A percentile compares a stretch with the other conserved stretches of the same genome.
Conservation (phyloP, 371 early-diverging fungal genomes). For the Syncephalastrum contaminatum region DNA sequence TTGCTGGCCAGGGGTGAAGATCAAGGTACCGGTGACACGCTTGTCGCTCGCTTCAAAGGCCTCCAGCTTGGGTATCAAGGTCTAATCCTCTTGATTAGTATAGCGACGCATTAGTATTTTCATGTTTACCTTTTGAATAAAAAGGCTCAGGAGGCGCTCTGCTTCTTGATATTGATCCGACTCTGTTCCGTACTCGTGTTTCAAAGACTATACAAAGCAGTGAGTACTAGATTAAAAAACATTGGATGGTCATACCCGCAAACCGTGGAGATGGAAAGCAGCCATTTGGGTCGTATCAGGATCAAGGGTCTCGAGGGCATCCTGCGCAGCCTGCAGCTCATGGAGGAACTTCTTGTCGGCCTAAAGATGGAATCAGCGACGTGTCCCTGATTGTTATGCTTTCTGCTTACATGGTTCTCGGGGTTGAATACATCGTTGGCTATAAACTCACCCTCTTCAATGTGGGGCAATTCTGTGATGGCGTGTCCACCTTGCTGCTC, state of each 20-base stretch:
- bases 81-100: constrained; percentile 6
- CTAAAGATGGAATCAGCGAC: neutral
- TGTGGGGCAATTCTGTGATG: constrained; percentile 4
- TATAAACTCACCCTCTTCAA: constrained; percentile 13
- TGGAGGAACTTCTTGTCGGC: constrained; percentile 1
- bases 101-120: constrained; percentile 2
- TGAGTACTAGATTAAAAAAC: neutral
- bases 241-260: too few species aligned
- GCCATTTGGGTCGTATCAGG: constrained; percentile 3
- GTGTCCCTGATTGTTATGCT: too few species aligned
- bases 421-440: neutral
- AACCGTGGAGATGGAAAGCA: too few species aligned
- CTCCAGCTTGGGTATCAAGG: constrained; percentile 25
- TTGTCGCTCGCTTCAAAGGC: constrained; percentile 7
- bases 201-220: constrained; percentile 7
- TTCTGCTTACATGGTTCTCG: neutral
- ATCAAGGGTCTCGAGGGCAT: constrained; percentile 4
- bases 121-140: constrained; percentile 30
- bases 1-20: constrained; percentile 18
- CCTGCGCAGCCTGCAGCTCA: neutral
- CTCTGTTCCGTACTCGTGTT: constrained; percentile 28
- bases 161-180: constrained; percentile 38
- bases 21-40: constrained; percentile 20
- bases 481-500: too few species aligned
- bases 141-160: constrained; percentile 20